Evolutionary conservation across 306 rosid genomes (phyloP), one percentile per base, ranked within the genome.

Genomic region (Vigna trinervia): DNA sequence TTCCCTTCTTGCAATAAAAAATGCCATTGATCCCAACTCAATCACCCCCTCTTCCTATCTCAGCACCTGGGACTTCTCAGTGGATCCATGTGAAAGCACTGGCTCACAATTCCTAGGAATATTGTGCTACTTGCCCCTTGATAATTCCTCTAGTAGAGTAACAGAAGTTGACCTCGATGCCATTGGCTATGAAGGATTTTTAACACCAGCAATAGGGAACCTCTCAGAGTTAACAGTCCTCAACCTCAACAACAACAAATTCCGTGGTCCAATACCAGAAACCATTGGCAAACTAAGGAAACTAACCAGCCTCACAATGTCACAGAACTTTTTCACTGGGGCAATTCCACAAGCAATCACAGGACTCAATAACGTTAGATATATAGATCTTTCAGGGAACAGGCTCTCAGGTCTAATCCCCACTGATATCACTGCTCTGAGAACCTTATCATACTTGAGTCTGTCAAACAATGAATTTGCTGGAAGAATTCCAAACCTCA

Each of bases 21-120:
- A 15, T 38, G 43, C 71, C 50, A 39, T 85, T 28, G 93, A 89
- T 71, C 93, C 89, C 2, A 85, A 61, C 68, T 85, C 87, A 8
- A 2, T 87, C 8, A 11, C 84, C 17, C 68, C 39, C 15, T 52
- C 50, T 41, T 86, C 88, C 23, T 86, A 77, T 47, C 74, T 84
- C 1, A 63, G 15, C 13, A 78, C 72, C n/a, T 89, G 87, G 89
- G 85, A 85, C 22, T 89, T 87, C 65, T 13, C 14, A 20, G 28
- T 63, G 22, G 91, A 85, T 53, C 88, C 91, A 7, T 85, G 87
- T 54, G 82, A 81, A 54, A 66, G 75, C 76, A 58, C 64, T 0
- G 88, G 89, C 6, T 54, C 86, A 19, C 68, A 79, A 22, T 89
- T 88, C 30, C 87, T 81, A 4, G 91, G 93, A 80, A 76, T 85